Base-by-base conservation (phyloP, 2,329 filamentous ascomycete genomes). In the Pezizomycotina sp. region DNA sequence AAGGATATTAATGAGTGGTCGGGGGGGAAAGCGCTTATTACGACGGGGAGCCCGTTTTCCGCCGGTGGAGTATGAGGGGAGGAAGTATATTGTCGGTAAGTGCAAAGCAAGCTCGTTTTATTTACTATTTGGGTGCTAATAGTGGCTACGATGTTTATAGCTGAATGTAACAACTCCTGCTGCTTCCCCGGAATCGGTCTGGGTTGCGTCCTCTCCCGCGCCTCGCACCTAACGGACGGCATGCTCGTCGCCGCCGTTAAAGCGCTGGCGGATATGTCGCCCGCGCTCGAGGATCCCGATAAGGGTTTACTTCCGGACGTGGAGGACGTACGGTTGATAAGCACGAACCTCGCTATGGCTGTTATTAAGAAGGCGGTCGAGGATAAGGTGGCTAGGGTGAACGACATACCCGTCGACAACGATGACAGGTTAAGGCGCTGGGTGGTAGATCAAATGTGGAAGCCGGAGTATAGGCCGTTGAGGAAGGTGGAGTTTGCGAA, bases 121-220 rank as follows among this genome's bases (percentile, higher is more conserved):
- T 8, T 24, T 24, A 65, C 0, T 62, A 66, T 1, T 71, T 67
- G 63, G 65, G 62, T 2, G n/a, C 8, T 8, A 22, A 9, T 31
- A 8, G 21, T n/a, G 28, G 15, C 42, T 52, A 26, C 49, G 27
- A n/a, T 9, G 10, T 6, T 19, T 5, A 31, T 18, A 34, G 80
- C 80, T 15, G 82, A 92, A 56, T 92, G 83, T 60, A 92, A 92
- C 60, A 92, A 92, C 58, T 77, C 73, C 1, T 78, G 79, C 21
- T 77, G 77, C 10, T 92, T 91, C 56, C 82, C 82, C 0, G 81
- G 81, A 0, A 86, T 92, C 40, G 82, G 81, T 0, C 71, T 92
- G 1, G 83, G 81, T 7, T 69, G 69, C 5, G 69, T 92, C 0
- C 66, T 92, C 1, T 74, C 66, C 16, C 71, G 79, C 9, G 65